Conservation (phyloP, 129 eudicot genomes). For the Flaveria bidentis region DNA sequence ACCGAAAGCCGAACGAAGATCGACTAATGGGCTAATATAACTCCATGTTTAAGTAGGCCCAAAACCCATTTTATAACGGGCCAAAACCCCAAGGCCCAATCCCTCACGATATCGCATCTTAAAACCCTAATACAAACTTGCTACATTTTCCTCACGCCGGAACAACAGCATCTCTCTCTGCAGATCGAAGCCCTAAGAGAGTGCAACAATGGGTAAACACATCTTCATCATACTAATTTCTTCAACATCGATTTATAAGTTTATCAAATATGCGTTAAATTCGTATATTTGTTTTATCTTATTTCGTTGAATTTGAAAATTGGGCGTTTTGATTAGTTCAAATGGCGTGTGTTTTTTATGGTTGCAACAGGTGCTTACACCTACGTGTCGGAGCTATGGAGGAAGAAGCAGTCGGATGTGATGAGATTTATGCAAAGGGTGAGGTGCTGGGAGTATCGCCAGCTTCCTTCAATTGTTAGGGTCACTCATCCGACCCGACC, state of each 20-base stretch:
- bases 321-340: background rate
- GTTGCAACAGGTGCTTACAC: slow-evolving; percentile 60
- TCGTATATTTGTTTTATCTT: background rate
- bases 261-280: background rate
- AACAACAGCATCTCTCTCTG: slow-evolving; percentile 28
- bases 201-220: slow-evolving; percentile 31
- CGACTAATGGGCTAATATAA: background rate
- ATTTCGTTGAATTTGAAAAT: background rate
- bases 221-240: slow-evolving; percentile 5
- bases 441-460: slow-evolving; percentile 90
- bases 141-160: slow-evolving; percentile 12
- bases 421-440: slow-evolving; percentile 78
- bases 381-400: slow-evolving; percentile 72
- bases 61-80: background rate
- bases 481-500: slow-evolving; percentile 90
- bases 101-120: background rate
- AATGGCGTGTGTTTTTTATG: background rate
- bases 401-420: slow-evolving; percentile 86
- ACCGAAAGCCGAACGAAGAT: no score
- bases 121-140: slow-evolving; percentile 31
- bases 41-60: background rate
- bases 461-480: slow-evolving; percentile 86
- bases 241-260: background rate
- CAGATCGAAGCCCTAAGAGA: slow-evolving; percentile 28
- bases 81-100: background rate